Evolutionary conservation across 1,284 basidiomycete genomes (phyloP).

Genomic region (Ustilago nuda): DNA sequence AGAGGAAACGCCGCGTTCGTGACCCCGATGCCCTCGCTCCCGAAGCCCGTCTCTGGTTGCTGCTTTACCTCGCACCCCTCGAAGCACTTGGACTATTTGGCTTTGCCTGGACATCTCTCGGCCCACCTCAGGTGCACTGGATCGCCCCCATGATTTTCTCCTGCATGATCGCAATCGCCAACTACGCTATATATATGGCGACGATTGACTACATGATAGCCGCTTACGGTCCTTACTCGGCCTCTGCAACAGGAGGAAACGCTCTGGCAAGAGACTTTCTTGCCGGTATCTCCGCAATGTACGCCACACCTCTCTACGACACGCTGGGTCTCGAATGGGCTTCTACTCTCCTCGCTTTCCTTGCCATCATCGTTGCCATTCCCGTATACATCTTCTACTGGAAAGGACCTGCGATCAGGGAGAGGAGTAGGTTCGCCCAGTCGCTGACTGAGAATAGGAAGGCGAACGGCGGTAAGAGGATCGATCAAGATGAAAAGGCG

Average conservation of each 20-base stretch:
- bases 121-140: conserved; percentile 69
- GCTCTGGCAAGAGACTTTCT: conserved; percentile 68
- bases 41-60: conserved; percentile 69
- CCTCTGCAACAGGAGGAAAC: conserved; percentile 70
- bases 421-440: conserved; percentile 70
- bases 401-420: conserved; percentile 69
- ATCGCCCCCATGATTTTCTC: conserved; percentile 71
- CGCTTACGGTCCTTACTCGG: conserved; percentile 70
- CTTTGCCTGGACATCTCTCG: conserved; percentile 71
- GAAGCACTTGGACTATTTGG: conserved; percentile 70
- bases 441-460: conserved; percentile 68
- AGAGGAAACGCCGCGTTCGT: conserved; percentile 54
- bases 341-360: conserved; percentile 69
- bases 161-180: conserved; percentile 70
- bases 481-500: conserved; percentile 35
- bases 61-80: conserved; percentile 70
- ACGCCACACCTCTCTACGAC: conserved; percentile 69
- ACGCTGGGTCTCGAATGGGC: conserved; percentile 70
- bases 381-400: conserved; percentile 71
- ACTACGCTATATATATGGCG: conserved; percentile 65
- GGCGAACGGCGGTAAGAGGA: conserved; percentile 44
- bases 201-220: conserved; percentile 71
- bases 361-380: conserved; percentile 69
- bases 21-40: conserved; percentile 65
- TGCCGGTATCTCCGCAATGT: conserved; percentile 71